phyloP scores from a whole-genome alignment of 495 filamentous ascomycete species.

The Parmelia sp. region DNA sequence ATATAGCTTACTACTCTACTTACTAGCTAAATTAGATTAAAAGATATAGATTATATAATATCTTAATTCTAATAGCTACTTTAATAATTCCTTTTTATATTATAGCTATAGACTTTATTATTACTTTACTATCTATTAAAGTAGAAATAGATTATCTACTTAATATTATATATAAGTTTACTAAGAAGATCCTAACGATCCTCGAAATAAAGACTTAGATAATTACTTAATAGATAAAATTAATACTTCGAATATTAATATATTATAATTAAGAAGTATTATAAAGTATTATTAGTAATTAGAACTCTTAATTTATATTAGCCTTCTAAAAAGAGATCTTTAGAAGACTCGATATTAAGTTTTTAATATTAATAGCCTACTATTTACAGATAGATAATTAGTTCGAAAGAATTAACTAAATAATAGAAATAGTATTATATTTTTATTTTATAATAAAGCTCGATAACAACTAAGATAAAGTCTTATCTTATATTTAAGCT shows the following conservation, averaged over 20 bases:
- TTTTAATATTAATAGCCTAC: too few species aligned
- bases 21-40: slow-evolving; percentile 8
- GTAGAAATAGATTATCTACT: slow-evolving; percentile 6
- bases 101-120: slow-evolving; percentile 3
- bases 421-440: not conserved
- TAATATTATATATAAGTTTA: slow-evolving; percentile 3
- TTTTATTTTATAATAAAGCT: too few species aligned
- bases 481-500: not conserved
- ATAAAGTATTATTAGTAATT: slow-evolving; percentile 3
- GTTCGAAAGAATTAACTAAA: too few species aligned
- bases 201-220: slow-evolving; percentile 1
- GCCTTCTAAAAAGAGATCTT: too few species aligned
- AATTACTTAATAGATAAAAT: too few species aligned
- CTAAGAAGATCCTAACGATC: not conserved
- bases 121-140: not conserved
- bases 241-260: not conserved
- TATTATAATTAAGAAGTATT: slow-evolving; percentile 2
- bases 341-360: too few species aligned
- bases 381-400: too few species aligned
- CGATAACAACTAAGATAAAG: not conserved
- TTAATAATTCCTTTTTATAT: not conserved
- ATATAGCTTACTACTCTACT: not conserved
- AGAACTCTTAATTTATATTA: not conserved
- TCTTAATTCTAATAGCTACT: too few species aligned
- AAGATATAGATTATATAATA: not conserved